phyloP scores from a whole-genome alignment of 2,329 filamentous ascomycete species.

The Cryphonectria naterciae region DNA sequence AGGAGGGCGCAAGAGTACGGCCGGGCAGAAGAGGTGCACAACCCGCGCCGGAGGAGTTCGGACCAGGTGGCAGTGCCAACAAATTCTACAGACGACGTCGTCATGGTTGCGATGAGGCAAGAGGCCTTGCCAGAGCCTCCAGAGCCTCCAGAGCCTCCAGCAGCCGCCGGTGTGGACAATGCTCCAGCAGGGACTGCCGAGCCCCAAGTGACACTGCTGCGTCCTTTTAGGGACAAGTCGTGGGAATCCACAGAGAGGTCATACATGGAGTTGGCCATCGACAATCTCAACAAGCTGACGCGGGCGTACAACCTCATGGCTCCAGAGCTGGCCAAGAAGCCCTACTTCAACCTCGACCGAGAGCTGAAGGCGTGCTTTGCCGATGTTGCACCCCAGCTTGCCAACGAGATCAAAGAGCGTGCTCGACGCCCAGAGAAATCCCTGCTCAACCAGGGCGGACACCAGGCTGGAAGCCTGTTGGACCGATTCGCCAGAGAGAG shows the following conservation, averaged over 20 bases:
- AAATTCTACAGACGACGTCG: slow-evolving; percentile 51
- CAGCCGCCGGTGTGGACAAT: slow-evolving; percentile 18
- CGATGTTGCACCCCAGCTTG: slow-evolving; percentile 78
- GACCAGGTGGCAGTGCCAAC: slow-evolving; percentile 54
- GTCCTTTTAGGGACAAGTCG: slow-evolving; percentile 75
- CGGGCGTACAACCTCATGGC: slow-evolving; percentile 95
- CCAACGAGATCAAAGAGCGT: slow-evolving; percentile 72
- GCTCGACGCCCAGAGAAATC: slow-evolving; percentile 53
- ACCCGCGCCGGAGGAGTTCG: slow-evolving; percentile 56
- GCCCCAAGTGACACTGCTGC: slow-evolving; percentile 43
- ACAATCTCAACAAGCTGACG: slow-evolving; percentile 77
- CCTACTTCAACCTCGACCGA: slow-evolving; percentile 82
- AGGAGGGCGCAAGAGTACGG: slow-evolving; percentile 73
- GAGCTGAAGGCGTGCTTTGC: slow-evolving; percentile 83
- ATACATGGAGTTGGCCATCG: slow-evolving; percentile 77
- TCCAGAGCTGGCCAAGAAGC: slow-evolving; percentile 88
- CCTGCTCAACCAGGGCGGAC: slow-evolving; percentile 46
- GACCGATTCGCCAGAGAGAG: slow-evolving; percentile 60
- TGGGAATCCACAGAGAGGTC: slow-evolving; percentile 75
- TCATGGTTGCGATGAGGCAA: slow-evolving; percentile 51
- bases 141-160: slow-evolving; percentile 25
- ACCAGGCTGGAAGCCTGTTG: slow-evolving; percentile 56
- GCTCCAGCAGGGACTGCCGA: slow-evolving; percentile 19
- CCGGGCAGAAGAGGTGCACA: slow-evolving; percentile 69
- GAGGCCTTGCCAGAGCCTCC: slow-evolving; percentile 33